Evolutionary conservation across 768 basidiomycete species (phyloP), one percentile per base, ranked within the genome.

Genomic region (Sporobolomyces phaffii): DNA sequence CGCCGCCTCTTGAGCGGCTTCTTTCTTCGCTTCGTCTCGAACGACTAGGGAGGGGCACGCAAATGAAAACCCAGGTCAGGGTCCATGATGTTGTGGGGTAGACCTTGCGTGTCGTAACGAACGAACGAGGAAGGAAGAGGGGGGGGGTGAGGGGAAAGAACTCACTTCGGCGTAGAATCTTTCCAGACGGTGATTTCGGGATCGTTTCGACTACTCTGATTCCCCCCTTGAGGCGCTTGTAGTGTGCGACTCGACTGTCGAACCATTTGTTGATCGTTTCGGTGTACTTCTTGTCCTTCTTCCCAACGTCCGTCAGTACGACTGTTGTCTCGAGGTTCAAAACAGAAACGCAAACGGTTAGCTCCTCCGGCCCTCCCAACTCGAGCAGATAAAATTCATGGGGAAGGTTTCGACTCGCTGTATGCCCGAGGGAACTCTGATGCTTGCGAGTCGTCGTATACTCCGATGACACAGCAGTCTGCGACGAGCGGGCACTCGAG

Each of bases 391-490:
- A n/a, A n/a, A 5, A 24, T 20, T 24, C n/a, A 38, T 3, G 31
- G 1, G 15, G 15, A 20, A 5, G 2, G 29, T 9, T 22, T 45
- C 5, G 22, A 57, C 53, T 29, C 45, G 50, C 62, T 17, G 45
- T 62, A 69, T 0, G 48, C 65, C 3, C 87, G 83, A 2, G 90
- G 91, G 6, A 90, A 80, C 77, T 94, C 91, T 0, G 91, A 90
- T 4, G 85, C 87, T 71, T 90, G 83, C 60, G 82, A 81, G 7
- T 81, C 81, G 68, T 81, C 83, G 6, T 85, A 81, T 1, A 92
- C 78, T 2, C 90, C 89, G 62, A 92, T 86, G 24, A 94, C 91
- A 14, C 86, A 90, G 1, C 82, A 83, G 73, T 96, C 91, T 4
- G 84, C 86, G 22, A 94, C 64, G 56, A 34, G 31, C 1, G 70